Percentiles rank a stretch among this genome's conserved stretches.
Evolutionary conservation across 2,329 filamentous ascomycete species (phyloP).

Genomic region (Trichoderma sp.): DNA sequence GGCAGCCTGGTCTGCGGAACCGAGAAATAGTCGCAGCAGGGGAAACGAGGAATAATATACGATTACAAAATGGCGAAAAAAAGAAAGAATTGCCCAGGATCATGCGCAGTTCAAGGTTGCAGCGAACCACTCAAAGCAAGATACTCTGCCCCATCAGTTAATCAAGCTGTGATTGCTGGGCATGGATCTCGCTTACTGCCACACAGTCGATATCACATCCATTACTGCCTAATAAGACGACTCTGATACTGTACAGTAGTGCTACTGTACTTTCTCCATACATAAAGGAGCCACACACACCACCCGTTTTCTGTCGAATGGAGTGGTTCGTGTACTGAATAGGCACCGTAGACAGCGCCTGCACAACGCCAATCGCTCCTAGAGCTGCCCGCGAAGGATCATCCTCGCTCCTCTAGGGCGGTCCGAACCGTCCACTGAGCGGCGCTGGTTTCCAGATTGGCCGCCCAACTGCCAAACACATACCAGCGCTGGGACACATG

Average conservation of each 20-base stretch:
- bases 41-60: background rate
- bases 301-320: background rate
- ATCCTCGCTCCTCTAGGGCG: background rate
- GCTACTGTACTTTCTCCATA: background rate
- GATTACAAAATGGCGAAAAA: background rate
- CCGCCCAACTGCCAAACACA: background rate
- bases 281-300: background rate
- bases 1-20: background rate
- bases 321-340: background rate
- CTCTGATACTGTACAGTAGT: background rate
- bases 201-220: background rate
- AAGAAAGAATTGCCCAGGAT: background rate
- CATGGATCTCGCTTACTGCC: slow-evolving; percentile 1
- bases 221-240: background rate
- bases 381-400: background rate
- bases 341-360: background rate
- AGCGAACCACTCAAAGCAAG: background rate
- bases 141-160: background rate
- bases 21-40: background rate
- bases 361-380: background rate
- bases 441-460: background rate
- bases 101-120: background rate
- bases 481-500: background rate
- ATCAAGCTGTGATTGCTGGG: background rate
- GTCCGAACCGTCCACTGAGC: background rate